Evolutionary conservation across 345 rosid genomes (phyloP), one percentile per base, ranked within the genome.

Genomic region (Eucalyptus sp.): DNA sequence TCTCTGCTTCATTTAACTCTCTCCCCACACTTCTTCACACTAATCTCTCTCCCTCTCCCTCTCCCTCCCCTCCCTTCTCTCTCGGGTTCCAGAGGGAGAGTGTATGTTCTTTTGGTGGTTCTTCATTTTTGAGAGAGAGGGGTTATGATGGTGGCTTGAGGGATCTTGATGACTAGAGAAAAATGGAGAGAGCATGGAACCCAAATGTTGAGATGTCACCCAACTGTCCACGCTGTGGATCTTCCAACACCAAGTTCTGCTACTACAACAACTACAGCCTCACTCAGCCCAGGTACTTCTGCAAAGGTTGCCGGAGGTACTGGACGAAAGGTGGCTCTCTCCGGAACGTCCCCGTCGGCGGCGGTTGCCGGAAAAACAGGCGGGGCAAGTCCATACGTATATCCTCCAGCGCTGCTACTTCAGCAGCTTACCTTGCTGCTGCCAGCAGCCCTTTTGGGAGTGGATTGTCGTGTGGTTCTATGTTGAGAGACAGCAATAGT

Each of bases 211-310:
- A 94, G 88, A 87, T 91, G 46, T 90, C 95, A n/a, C 95, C 95
- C 48, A 94, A 87, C 86, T 95, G 96, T 86, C 97, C 97, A 13
- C 91, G 97, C 10, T 94, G 97, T 86, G 95, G 95, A 33, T 94
- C 96, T 87, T 90, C 94, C 22, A 94, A 93, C 86, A 95, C 97
- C 48, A 94, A 94, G 88, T 95, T 95, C 87, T 95, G 96, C 86
- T 95, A 95, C 84, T 94, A 95, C 94, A 95, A 95, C 92, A 95
- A 95, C 90, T 95, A 95, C 89, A 95, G 97, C 94, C 90, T 94
- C 64, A 92, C 95, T 24, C 96, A 95, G 60, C 97, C 96, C 1
- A 86, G 97, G 58, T 95, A 95, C 91, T 95, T 95, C 87, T 95
- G 97, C 91, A 95, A 95, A 84, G 95, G 94, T 86, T 95, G 96